Conservation (phyloP, 768 basidiomycete species). For the Leccinum longicurvipes region DNA sequence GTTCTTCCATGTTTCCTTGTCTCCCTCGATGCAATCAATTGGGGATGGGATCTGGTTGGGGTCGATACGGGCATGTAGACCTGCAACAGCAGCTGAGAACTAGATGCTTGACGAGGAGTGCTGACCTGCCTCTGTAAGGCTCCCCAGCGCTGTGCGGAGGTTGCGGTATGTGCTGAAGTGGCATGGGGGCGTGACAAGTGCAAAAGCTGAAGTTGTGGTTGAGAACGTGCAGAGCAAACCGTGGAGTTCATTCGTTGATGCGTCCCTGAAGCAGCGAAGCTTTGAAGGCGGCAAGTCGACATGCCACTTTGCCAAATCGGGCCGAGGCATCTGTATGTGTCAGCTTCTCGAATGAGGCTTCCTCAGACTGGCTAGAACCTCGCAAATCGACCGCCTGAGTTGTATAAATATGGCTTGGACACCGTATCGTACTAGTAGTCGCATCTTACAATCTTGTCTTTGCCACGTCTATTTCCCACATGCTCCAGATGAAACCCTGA, state of each 20-base stretch:
- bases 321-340: background rate
- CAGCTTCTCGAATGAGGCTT: too few relatives aligned
- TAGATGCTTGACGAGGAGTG: background rate
- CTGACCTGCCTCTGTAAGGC: conserved; percentile 38
- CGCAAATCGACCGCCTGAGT: too few relatives aligned
- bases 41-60: conserved; percentile 90
- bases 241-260: conserved; percentile 4
- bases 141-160: conserved; percentile 60
- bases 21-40: conserved; percentile 70
- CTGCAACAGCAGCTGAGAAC: conserved; percentile 35
- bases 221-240: background rate
- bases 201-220: background rate
- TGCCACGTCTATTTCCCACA: conserved; percentile 47
- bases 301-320: background rate
- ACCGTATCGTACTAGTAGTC: too few relatives aligned
- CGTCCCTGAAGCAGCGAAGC: background rate
- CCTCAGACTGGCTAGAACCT: too few relatives aligned
- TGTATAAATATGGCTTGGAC: too few relatives aligned
- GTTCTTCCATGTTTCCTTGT: conserved; percentile 75
- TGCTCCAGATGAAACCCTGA: conserved; percentile 59
- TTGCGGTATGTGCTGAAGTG: conserved; percentile 43
- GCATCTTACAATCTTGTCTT: conserved; percentile 16
- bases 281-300: background rate
- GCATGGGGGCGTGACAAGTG: conserved; percentile 11
- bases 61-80: conserved; percentile 80